Base-by-base conservation (phyloP, 176 grass and related monocot species). In the Cymbopogon citratus region DNA sequence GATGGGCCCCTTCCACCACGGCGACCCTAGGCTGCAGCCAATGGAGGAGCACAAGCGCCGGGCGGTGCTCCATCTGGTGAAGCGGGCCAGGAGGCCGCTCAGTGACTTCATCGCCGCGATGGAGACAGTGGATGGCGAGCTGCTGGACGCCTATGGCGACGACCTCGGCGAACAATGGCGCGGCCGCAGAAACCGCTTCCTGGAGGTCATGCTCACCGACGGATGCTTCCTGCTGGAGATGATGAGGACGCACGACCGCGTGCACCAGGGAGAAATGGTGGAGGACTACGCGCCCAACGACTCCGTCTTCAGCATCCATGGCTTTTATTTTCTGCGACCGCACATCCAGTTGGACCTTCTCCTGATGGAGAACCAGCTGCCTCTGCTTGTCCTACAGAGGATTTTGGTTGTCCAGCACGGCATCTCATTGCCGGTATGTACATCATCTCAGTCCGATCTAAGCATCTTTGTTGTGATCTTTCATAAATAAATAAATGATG, bases 31-130 rank as follows among this genome's bases (percentile, higher is more conserved):
- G 14, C 72, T 97, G 19, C 5, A 1, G 43, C 81, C 91, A 5
- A 93, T 91, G 94, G 91, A 93, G 78, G 75, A 89, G 84, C 94
- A 97, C 85, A 97, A 97, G 79, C 81, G 61, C 21, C 70, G 94
- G 25, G 86, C 94, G 6, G 63, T 93, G 18, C 41, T 66, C 4
- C 93, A 97, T 54, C 81, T 97, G 39, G 62, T 92, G 29, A 81
- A 57, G 24, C 80, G 91, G 0, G 12, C 77, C 0, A 6, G 62
- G 1, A 33, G 35, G 76, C 69, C 61, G 1, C 9, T 80, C 9
- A 56, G 80, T 16, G 19, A 57, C 9, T 77, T 92, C 35, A 72
- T 54, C 5, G 35, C 5, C 1, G 83, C 38, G 1, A 46, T 92
- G 10, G 80, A 86, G 46, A 84, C 68, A 0, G 88, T 59, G 6